phyloP scores from a whole-genome alignment of 495 filamentous ascomycete species.

The Eremomyces bilateralis region DNA sequence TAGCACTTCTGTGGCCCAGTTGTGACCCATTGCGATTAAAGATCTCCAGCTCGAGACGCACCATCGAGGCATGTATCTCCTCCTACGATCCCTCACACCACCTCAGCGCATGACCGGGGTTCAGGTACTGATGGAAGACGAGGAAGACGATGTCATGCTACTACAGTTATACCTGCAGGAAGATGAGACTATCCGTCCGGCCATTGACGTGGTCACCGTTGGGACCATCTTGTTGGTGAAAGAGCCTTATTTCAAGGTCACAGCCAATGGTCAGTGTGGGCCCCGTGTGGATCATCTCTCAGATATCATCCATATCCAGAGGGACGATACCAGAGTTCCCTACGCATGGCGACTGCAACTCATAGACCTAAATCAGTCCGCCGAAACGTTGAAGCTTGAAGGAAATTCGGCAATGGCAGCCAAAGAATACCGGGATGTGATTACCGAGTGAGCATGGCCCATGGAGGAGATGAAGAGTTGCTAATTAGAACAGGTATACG shows the following conservation, averaged over 20 bases:
- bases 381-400: too few relatives aligned
- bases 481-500: too few relatives aligned
- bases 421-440: too few relatives aligned
- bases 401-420: too few relatives aligned
- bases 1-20: too few relatives aligned
- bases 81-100: constrained; percentile 2
- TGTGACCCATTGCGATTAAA: too few relatives aligned
- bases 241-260: constrained; percentile 29
- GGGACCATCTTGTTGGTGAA: constrained; percentile 25
- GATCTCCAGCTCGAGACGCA: constrained; percentile 25
- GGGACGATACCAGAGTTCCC: too few relatives aligned
- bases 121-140: constrained; percentile 29
- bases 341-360: too few relatives aligned
- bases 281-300: constrained; percentile 32
- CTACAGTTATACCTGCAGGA: constrained; percentile 27
- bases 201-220: constrained; percentile 13
- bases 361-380: too few relatives aligned
- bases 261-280: constrained; percentile 18
- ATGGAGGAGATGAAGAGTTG: too few relatives aligned
- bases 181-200: constrained; percentile 5
- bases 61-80: constrained; percentile 4
- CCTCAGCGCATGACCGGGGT: constrained; percentile 19
- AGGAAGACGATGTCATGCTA: constrained; percentile 22
- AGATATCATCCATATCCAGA: too few relatives aligned
- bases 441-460: too few relatives aligned